Conservation (phyloP, 208 protist species). For the Trypanosoma lewisi region DNA sequence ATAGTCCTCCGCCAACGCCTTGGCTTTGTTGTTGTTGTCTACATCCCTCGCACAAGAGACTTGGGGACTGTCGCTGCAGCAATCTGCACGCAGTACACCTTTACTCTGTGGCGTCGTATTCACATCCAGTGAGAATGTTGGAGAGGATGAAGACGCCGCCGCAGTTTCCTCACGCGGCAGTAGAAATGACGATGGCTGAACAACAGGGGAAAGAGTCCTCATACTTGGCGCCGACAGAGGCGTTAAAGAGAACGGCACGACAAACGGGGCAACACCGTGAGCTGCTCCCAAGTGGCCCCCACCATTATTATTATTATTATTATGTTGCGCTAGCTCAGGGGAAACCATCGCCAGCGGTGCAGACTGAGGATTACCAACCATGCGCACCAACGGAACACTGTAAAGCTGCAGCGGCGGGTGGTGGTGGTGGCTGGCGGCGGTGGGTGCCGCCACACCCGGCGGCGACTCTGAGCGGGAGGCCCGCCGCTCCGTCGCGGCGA, state of each 20-base stretch:
- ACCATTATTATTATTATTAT: too few species aligned
- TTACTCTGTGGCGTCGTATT: background rate
- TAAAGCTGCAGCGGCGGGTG: background rate
- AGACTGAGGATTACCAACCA: background rate
- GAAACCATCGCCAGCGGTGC: background rate
- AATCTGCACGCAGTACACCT: background rate
- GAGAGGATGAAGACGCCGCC: background rate
- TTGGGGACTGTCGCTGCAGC: background rate
- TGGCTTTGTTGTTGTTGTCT: background rate
- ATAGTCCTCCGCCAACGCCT: conserved; percentile 4
- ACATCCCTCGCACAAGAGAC: background rate
- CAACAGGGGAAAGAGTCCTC: background rate
- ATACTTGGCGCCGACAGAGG: background rate
- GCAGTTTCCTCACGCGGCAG: background rate
- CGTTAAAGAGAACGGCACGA: background rate
- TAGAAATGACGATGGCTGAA: background rate
- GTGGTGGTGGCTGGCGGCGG: too few species aligned
- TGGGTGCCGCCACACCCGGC: background rate
- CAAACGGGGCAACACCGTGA: background rate
- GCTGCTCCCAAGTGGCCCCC: background rate
- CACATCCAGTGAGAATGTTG: background rate
- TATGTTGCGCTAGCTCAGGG: background rate
- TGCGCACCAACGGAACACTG: background rate
- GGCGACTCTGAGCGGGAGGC: background rate
- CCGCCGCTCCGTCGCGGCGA: background rate